Evolutionary conservation across 768 basidiomycete genomes (phyloP).

Genomic region (Kwoniella sp.): DNA sequence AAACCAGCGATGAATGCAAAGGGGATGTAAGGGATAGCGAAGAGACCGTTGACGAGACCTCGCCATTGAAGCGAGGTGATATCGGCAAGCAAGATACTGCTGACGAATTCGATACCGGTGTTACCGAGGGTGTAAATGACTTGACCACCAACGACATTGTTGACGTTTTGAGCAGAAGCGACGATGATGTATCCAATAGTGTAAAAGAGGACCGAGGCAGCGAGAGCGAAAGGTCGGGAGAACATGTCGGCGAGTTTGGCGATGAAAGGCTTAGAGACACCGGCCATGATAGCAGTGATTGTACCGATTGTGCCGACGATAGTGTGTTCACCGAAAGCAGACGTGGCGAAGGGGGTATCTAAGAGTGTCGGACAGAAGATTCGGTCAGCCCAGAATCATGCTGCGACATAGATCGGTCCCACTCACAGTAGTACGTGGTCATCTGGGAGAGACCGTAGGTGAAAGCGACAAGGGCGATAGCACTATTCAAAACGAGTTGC

Average conservation of each 20-base stretch:
- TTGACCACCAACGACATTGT: conserved; percentile 41
- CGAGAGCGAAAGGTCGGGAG: conserved; percentile 42
- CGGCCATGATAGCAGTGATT: conserved; percentile 45
- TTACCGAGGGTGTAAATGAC: conserved; percentile 49
- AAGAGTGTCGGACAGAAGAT: too few relatives aligned
- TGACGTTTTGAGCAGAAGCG: conserved; percentile 37
- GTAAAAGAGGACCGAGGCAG: conserved; percentile 40
- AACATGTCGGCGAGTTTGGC: conserved; percentile 50
- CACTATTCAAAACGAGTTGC: conserved; percentile 14
- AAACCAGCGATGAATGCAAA: conserved; percentile 49
- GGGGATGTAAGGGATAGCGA: conserved; percentile 48
- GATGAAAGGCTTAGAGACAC: conserved; percentile 48
- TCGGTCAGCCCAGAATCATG: not conserved
- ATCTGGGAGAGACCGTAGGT: conserved; percentile 31
- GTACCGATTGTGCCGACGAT: conserved; percentile 42
- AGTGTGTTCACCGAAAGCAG: conserved; percentile 45
- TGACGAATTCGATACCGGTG: conserved; percentile 49
- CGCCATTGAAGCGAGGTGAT: conserved; percentile 55
- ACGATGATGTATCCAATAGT: conserved; percentile 51
- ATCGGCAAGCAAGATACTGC: conserved; percentile 49
- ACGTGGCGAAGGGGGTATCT: conserved; percentile 45
- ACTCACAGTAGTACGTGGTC: conserved; percentile 36
- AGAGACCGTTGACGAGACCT: conserved; percentile 45
- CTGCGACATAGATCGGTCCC: too few relatives aligned
- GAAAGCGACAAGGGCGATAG: conserved; percentile 37